Percentiles rank a stretch among this genome's conserved stretches.
Conservation (phyloP, 2,329 filamentous ascomycete genomes). For the Beauveria varroae region DNA sequence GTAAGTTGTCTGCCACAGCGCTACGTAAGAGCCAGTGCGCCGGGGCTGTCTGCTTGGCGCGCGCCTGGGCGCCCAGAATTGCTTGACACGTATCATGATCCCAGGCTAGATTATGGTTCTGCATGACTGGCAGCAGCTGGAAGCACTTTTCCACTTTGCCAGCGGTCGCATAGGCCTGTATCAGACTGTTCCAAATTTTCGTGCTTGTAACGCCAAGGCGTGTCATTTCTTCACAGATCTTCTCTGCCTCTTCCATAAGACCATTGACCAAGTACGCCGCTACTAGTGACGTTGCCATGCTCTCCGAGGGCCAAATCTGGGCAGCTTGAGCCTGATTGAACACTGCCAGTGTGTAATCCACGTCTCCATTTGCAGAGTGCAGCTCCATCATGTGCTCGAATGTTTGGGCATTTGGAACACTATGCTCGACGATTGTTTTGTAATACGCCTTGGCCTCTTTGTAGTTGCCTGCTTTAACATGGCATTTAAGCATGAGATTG, state of each 20-base stretch:
- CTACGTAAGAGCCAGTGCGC: conserved; percentile 41
- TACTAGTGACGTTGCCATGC: conserved; percentile 59
- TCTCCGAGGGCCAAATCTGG: conserved; percentile 40
- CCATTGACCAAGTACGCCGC: conserved; percentile 51
- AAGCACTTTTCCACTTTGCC: conserved; percentile 46
- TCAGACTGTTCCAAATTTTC: conserved; percentile 70
- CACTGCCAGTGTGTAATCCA: conserved; percentile 59
- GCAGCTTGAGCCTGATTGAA: conserved; percentile 53
- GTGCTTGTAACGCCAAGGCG: conserved; percentile 44
- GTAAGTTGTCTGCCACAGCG: conserved; percentile 35
- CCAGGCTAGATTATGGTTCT: conserved; percentile 36
- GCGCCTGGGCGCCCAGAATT: conserved; percentile 41
- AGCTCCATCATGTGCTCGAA: conserved; percentile 70
- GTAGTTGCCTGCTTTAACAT: conserved; percentile 59
- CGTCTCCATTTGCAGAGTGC: conserved; percentile 59
- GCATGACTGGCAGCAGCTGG: conserved; percentile 42
- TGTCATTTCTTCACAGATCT: conserved; percentile 42
- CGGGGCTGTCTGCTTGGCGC: conserved; percentile 41
- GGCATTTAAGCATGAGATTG: conserved; percentile 70
- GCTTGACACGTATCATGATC: conserved; percentile 42
- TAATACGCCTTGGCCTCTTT: conserved; percentile 59
- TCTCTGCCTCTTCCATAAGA: conserved; percentile 28
- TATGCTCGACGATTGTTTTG: conserved; percentile 42
- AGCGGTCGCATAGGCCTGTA: conserved; percentile 60
- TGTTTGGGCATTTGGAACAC: conserved; percentile 53